These are phyloP conservation scores for Sphagnum tenellum DNA, from an alignment of 225 moss, liverwort and hornwort species.

Conservation along the genomic window DNA sequence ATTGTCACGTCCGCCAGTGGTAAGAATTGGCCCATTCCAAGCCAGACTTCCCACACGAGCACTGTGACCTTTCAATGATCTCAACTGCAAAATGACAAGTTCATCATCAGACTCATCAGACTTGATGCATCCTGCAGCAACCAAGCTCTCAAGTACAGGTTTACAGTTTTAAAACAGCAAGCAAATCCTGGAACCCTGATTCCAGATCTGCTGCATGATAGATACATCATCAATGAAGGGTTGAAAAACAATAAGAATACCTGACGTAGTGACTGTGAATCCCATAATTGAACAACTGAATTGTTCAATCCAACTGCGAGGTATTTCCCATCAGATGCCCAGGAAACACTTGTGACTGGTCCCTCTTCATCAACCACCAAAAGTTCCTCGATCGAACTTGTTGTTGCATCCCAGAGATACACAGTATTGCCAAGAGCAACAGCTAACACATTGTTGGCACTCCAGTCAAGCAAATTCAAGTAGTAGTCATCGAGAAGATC, in stretches of 20 bases:
- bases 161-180: background rate
- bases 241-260: conserved; percentile 8
- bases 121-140: background rate
- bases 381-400: conserved; percentile 76
- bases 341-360: conserved; percentile 77
- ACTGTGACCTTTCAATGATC: conserved; percentile 59
- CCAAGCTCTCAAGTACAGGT: background rate
- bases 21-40: conserved; percentile 72
- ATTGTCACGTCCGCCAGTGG: conserved; percentile 83
- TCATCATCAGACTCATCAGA: background rate
- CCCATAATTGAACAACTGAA: conserved; percentile 77
- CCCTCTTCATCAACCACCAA: conserved; percentile 77
- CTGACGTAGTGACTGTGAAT: conserved; percentile 56
- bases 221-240: background rate
- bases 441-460: conserved; percentile 71
- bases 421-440: conserved; percentile 84
- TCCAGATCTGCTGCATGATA: background rate
- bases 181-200: background rate
- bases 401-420: conserved; percentile 81
- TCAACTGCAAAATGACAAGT: conserved; percentile 32
- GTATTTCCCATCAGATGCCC: conserved; percentile 83
- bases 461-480: conserved; percentile 88
- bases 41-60: conserved; percentile 81
- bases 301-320: conserved; percentile 81
- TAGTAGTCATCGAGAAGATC: conserved; percentile 92